Base-by-base conservation (phyloP, 352 stramenopile genomes). In the Globisporangium heterothallicum region DNA sequence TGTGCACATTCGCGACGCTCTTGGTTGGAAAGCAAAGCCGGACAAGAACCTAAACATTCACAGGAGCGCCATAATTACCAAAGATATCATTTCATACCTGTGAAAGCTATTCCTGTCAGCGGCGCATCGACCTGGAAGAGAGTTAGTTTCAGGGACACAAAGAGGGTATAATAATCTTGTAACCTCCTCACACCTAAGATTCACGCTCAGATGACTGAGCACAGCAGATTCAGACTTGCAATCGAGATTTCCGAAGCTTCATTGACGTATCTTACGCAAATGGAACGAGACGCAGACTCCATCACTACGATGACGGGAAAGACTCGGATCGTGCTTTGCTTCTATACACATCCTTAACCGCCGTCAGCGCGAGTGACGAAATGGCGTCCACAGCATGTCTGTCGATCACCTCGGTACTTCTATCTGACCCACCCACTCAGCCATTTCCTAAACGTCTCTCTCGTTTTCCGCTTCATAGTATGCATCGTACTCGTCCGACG, bases 391-490 rank as follows among this genome's bases (percentile, higher is more conserved):
- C n/a, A n/a, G n/a, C n/a, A n/a, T n/a, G n/a, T n/a, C n/a, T n/a
- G n/a, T n/a, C n/a, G 40, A 32, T 27, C 27, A 12, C 16, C 13
- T 42, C 4, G 13, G 14, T 44, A 21, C n/a, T 40, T 59, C 43
- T 58, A 45, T 5, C 22, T 53, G 49, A 8, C 35, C 19, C 16
- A 27, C 21, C 13, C n/a, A 44, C 6, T 44, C 6, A 21, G 21
- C 3, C 29, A n/a, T n/a, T n/a, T 42, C 36, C 19, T 32, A 45
- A 6, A 50, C 22, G 24, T 56, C 52, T 58, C 58, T 24, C 22
- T 59, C 51, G 10, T 53, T 55, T 18, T 43, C 51, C 22, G 48
- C 41, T 19, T 72, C 58, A 2, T 45, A 46, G 29, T 60, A 44
- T 21, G 25, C 53, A 29, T 53, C 50, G 16, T 56, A 22, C 9